Evolutionary conservation across 2,329 filamentous ascomycete species (phyloP), one percentile per base, ranked within the genome.

Genomic region (Orbilia oligospora): DNA sequence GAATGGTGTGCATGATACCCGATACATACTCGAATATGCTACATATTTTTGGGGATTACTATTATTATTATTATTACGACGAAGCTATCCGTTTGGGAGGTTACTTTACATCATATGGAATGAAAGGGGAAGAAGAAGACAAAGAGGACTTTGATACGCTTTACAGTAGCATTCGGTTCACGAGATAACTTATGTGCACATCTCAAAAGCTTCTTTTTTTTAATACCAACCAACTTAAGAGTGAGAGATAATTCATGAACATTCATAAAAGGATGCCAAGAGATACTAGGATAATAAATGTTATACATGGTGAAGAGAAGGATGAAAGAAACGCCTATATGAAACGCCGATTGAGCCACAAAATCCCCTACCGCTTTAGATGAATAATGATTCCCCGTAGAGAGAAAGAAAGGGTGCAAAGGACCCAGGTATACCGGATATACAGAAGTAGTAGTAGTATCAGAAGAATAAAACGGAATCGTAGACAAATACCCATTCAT

Each of bases 241-340:
- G 5, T 16, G 2, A n/a, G 48, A 51, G 3, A 24, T 14, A 27
- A n/a, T 16, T 22, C 55, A 61, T 61, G 20, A 61, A 16, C 4
- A 44, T 41, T 44, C 33, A 27, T 41, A 22, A 41, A n/a, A 44
- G 10, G 36, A 61, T 69, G 53, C 10, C 20, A 5, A 55, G 46
- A 20, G 18, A 33, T 46, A 68, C 20, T 24, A 20, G 33, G 27
- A n/a, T 56, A 55, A 48, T 22, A 38, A 49, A 66, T 79, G 68
- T 68, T 72, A 55, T 69, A 72, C 53, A 72, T 33, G 16, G 2
- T 24, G 27, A 48, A 61, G 16, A 27, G 44, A 30, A 18, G 30
- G 46, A 51, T 30, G 9, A 20, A 51, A 27, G 4, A 38, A 77
- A 71, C 73, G 67, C 67, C 73, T 71, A 71, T 70, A 69, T 76